Conservation (phyloP, 1,139 yeast genomes). For the Pneumocystis jirovecii region DNA sequence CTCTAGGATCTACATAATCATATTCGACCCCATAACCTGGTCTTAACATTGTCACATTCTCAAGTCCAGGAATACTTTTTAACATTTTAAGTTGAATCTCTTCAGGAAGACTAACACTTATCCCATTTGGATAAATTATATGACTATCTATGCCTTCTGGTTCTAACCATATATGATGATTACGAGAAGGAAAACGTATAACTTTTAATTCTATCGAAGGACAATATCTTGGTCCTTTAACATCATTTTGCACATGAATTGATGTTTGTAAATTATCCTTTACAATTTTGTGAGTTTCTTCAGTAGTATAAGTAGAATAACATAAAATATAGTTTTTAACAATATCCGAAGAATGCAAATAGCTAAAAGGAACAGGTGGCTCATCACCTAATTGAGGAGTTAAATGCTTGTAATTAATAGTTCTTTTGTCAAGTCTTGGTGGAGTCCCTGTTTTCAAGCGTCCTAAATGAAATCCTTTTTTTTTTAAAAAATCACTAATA, state of each 20-base stretch:
- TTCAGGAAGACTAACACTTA: constrained; percentile 90
- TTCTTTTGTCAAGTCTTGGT: constrained; percentile 58
- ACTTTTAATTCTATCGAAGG: constrained; percentile 91
- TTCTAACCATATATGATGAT: constrained; percentile 84
- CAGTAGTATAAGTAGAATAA: constrained; percentile 66
- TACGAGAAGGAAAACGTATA: constrained; percentile 61
- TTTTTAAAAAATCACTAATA: constrained; percentile 56
- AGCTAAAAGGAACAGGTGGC: constrained; percentile 84
- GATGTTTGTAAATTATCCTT: constrained; percentile 61
- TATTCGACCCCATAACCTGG: constrained; percentile 98
- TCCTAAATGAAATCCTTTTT: constrained; percentile 72
- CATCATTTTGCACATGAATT: constrained; percentile 83
- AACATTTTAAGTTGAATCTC: constrained; percentile 72
- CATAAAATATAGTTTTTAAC: constrained; percentile 48
- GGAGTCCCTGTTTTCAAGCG: constrained; percentile 96
- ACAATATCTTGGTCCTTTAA: constrained; percentile 93
- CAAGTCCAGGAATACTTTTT: constrained; percentile 72
- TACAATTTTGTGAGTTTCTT: constrained; percentile 55
- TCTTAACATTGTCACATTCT: constrained; percentile 69
- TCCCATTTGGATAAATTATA: constrained; percentile 86
- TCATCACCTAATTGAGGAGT: constrained; percentile 61
- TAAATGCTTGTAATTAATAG: constrained; percentile 52
- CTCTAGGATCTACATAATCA: constrained; percentile 90
- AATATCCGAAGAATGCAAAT: constrained; percentile 50
- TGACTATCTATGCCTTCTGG: constrained; percentile 79